Evolutionary conservation across 257 asterid genomes (phyloP).

Genomic region (Solanum arcanum): DNA sequence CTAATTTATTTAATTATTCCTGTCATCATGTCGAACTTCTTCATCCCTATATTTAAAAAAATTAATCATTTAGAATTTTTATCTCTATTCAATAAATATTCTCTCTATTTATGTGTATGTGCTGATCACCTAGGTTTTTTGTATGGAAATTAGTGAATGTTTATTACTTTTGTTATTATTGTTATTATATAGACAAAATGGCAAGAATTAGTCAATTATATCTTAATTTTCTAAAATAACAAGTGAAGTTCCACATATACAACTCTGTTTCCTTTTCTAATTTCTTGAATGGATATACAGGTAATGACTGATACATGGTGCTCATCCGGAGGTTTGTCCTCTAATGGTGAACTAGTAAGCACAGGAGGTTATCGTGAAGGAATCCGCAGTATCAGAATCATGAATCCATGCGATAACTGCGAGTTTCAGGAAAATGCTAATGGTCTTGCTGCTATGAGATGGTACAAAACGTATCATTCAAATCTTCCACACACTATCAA

Average conservation of each 20-base stretch:
- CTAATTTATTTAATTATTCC: neutral
- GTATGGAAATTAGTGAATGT: too few relatives aligned
- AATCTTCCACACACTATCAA: neutral
- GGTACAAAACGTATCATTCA: conserved; percentile 17
- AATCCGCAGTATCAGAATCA: conserved; percentile 27
- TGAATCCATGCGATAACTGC: conserved; percentile 23
- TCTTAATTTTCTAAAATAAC: too few relatives aligned
- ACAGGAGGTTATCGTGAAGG: conserved; percentile 74
- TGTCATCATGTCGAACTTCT: neutral
- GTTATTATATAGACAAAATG: too few relatives aligned
- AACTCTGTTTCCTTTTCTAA: neutral
- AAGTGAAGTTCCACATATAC: neutral
- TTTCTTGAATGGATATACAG: conserved; percentile 12
- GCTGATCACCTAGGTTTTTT: too few relatives aligned
- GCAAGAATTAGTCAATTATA: too few relatives aligned
- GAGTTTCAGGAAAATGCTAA: conserved; percentile 31
- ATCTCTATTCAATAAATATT: too few relatives aligned
- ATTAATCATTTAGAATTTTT: too few relatives aligned
- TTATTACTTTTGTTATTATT: too few relatives aligned
- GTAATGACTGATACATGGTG: conserved; percentile 75
- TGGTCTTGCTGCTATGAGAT: conserved; percentile 42
- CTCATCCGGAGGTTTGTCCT: conserved; percentile 66
- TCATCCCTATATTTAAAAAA: neutral
- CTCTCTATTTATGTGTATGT: too few relatives aligned
- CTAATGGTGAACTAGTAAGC: conserved; percentile 46